These are phyloP conservation scores for Sporothrix variecibatus DNA, from an alignment of 2,329 filamentous ascomycete genomes.

Conservation along the genomic window DNA sequence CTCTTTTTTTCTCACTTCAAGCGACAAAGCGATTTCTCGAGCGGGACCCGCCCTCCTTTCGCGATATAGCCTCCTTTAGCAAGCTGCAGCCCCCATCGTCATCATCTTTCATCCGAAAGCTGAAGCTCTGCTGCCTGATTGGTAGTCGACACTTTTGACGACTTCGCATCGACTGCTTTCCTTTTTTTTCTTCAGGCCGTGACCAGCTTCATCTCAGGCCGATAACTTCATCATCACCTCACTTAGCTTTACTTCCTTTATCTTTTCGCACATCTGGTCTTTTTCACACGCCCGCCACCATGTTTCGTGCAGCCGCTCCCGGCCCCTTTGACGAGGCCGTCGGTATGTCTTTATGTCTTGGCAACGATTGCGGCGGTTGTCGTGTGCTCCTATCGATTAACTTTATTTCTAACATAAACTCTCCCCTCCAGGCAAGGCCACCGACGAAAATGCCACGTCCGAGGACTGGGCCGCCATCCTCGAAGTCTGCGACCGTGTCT, in stretches of 20 bases:
- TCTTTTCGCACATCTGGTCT: not conserved
- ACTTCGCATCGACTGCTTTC: not conserved
- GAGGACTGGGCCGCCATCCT: conserved; percentile 70
- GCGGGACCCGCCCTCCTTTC: conserved; percentile 9
- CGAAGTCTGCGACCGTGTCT: conserved; percentile 63
- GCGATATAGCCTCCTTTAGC: not conserved
- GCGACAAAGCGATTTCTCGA: not conserved
- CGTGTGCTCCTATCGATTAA: not conserved
- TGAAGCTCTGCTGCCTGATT: conserved; percentile 25
- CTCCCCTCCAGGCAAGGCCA: conserved; percentile 64
- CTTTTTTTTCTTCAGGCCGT: not conserved
- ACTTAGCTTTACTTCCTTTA: not conserved
- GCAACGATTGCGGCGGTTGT: not conserved
- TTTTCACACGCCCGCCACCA: conserved; percentile 42
- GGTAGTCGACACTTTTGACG: not conserved
- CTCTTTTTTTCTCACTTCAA: not conserved
- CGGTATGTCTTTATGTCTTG: conserved; percentile 47
- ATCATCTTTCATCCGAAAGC: not conserved
- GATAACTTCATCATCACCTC: not conserved
- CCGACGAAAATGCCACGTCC: conserved; percentile 94
- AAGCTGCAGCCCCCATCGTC: not conserved
- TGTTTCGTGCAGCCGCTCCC: conserved; percentile 60
- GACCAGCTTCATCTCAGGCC: not conserved
- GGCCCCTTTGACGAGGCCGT: conserved; percentile 62
- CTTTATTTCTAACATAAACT: not conserved